Conservation (phyloP, 2,329 filamentous ascomycete genomes). For the Nemania abortiva region DNA sequence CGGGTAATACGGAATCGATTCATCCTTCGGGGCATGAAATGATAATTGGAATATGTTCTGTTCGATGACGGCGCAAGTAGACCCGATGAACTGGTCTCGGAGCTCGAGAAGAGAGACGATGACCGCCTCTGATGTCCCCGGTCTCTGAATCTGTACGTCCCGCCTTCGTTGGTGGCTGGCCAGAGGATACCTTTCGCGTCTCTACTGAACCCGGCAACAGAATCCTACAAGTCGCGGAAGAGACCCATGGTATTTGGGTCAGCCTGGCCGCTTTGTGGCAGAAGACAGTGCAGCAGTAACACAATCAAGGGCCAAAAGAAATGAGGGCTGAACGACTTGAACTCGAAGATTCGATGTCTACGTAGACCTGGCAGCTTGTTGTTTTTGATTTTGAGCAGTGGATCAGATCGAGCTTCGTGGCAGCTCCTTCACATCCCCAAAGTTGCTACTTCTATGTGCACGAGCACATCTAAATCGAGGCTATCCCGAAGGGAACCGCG, state of each 20-base stretch:
- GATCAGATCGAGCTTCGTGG: background rate
- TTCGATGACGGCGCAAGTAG: background rate
- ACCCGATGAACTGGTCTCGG: conserved; percentile 9
- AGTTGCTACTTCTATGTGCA: conserved; percentile 4
- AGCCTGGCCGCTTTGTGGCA: background rate
- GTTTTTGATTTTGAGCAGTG: background rate
- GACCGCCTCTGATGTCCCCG: conserved; percentile 14
- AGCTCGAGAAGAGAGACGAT: conserved; percentile 11
- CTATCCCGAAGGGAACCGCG: conserved; percentile 4
- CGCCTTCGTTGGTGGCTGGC: conserved; percentile 23
- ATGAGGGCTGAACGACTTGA: background rate
- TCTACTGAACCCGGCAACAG: conserved; percentile 29
- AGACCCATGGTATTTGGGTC: conserved; percentile 25
- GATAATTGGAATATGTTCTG: background rate
- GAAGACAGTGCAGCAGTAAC: background rate
- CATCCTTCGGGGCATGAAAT: conserved; percentile 8
- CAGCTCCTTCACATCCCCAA: background rate
- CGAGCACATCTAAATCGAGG: background rate
- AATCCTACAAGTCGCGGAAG: conserved; percentile 36
- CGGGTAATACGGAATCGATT: conserved; percentile 5
- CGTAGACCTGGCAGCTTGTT: background rate
- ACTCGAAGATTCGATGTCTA: background rate
- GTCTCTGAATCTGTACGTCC: conserved; percentile 35
- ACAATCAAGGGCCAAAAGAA: background rate
- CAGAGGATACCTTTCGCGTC: conserved; percentile 28